Conservation (phyloP, 2,329 filamentous ascomycete genomes). For the Alternaria sp. region DNA sequence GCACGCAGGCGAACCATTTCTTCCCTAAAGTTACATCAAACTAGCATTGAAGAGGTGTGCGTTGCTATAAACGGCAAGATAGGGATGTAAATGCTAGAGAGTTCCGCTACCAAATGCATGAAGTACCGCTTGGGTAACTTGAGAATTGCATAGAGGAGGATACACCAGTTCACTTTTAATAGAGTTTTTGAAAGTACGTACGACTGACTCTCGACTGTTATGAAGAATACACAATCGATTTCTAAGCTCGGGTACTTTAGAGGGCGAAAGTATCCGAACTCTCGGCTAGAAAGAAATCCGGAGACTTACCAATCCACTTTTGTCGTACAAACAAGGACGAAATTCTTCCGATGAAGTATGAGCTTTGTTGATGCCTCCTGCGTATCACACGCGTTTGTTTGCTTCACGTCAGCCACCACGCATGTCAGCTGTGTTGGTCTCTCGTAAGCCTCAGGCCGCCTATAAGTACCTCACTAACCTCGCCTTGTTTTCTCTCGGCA, state of each 20-base stretch:
- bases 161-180: neutral
- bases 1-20: neutral
- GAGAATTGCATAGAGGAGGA: neutral
- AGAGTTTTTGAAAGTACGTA: neutral
- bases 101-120: neutral
- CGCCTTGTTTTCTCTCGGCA: neutral
- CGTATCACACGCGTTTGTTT: neutral
- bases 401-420: slow-evolving; percentile 1
- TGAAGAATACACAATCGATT: neutral
- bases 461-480: slow-evolving; percentile 2
- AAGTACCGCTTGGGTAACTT: neutral
- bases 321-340: rapidly evolving
- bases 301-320: neutral
- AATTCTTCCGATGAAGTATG: neutral
- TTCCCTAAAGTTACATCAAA: neutral
- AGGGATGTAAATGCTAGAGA: neutral
- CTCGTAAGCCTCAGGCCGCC: neutral
- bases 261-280: neutral
- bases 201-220: neutral
- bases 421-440: neutral
- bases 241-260: neutral
- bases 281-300: neutral
- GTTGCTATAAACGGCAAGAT: neutral
- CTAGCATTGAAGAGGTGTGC: neutral
- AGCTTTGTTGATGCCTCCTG: neutral